Evolutionary conservation across 192 early-diverging fungal genomes (phyloP).

Genomic region (Polychytrium aggregatum): DNA sequence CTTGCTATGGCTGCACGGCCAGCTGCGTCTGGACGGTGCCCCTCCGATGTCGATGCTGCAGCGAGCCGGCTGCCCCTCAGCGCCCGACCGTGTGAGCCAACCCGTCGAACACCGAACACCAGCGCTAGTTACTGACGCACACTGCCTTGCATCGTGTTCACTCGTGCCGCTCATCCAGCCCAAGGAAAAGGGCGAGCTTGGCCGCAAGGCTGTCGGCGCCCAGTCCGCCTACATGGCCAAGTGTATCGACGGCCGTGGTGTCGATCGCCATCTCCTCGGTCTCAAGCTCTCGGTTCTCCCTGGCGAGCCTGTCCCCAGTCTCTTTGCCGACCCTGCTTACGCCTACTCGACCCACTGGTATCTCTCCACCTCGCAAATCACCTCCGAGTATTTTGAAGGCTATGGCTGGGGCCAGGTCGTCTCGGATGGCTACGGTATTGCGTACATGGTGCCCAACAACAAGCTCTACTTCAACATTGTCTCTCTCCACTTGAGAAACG

Average conservation of each 20-base stretch:
- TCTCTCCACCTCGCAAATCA: slow-evolving; percentile 85
- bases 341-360: slow-evolving; percentile 75
- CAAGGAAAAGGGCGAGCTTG: slow-evolving; percentile 53
- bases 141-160: slow-evolving; percentile 8
- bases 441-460: slow-evolving; percentile 88
- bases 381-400: slow-evolving; percentile 84
- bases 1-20: too few species aligned
- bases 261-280: slow-evolving; percentile 87
- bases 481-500: slow-evolving; percentile 49
- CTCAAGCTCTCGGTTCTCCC: slow-evolving; percentile 65
- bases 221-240: slow-evolving; percentile 74
- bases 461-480: slow-evolving; percentile 82
- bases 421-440: slow-evolving; percentile 82
- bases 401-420: slow-evolving; percentile 76
- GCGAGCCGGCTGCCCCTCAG: too few species aligned
- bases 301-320: slow-evolving; percentile 64
- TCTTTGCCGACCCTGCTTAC: slow-evolving; percentile 83
- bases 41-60: too few species aligned
- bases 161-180: slow-evolving; percentile 1
- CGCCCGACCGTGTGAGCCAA: too few species aligned
- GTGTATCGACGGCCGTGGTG: slow-evolving; percentile 71
- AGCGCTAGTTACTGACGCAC: too few species aligned
- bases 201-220: slow-evolving; percentile 60
- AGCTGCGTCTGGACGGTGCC: too few species aligned
- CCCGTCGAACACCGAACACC: too few species aligned